These are phyloP conservation scores for Aspergillus cristatus DNA, from an alignment of 495 filamentous ascomycete species.

Conservation along the genomic window DNA sequence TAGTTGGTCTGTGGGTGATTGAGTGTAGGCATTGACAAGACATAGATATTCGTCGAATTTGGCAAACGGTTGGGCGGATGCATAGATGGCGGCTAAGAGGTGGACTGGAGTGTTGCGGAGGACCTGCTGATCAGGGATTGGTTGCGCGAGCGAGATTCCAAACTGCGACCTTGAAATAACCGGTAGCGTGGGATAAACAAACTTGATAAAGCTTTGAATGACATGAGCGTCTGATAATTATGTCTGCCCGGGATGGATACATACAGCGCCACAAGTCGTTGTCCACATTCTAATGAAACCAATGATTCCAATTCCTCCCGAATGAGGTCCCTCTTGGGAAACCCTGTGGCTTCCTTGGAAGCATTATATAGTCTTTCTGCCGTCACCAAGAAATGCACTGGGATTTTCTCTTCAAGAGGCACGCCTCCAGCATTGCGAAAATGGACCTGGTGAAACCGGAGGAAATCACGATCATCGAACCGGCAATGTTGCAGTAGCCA, in stretches of 20 bases:
- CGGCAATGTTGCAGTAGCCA: slow-evolving; percentile 12
- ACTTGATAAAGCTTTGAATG: slow-evolving; percentile 8
- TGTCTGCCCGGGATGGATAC: background rate
- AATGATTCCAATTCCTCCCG: slow-evolving; percentile 5
- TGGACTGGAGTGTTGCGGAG: slow-evolving; percentile 8
- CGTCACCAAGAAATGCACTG: slow-evolving; percentile 13
- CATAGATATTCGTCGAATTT: slow-evolving; percentile 12
- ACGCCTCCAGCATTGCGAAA: slow-evolving; percentile 14
- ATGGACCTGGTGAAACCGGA: slow-evolving; percentile 6
- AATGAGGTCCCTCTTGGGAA: background rate
- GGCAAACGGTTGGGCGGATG: slow-evolving; percentile 11
- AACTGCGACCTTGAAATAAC: slow-evolving; percentile 9
- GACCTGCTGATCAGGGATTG: background rate
- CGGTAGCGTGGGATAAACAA: slow-evolving; percentile 8
- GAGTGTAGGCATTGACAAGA: slow-evolving; percentile 1
- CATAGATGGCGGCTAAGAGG: slow-evolving; percentile 15
- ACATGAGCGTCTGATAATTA: background rate
- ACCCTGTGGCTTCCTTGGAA: slow-evolving; percentile 6
- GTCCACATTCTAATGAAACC: slow-evolving; percentile 5
- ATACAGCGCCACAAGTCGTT: slow-evolving; percentile 6
- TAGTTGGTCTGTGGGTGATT: slow-evolving; percentile 4
- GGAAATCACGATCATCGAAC: slow-evolving; percentile 10
- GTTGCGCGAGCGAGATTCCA: background rate
- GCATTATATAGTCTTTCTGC: slow-evolving; percentile 5
- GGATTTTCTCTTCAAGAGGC: slow-evolving; percentile 8